Conservation (phyloP, 495 filamentous ascomycete genomes). For the Aspergillus sparsus region DNA sequence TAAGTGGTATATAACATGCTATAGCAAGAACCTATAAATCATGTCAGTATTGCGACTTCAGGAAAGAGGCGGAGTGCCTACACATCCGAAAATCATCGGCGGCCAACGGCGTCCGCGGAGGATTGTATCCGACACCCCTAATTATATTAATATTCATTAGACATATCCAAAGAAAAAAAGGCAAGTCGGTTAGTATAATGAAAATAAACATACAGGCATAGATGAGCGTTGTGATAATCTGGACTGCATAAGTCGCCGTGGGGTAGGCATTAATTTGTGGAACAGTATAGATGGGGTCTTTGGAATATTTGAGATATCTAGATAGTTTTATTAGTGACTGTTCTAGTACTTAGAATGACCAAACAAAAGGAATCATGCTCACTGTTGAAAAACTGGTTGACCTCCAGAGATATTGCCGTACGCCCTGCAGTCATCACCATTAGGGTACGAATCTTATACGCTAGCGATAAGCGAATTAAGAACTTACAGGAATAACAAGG, state of each 20-base stretch:
- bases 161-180: neutral
- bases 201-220: conserved; percentile 40
- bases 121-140: conserved; percentile 51
- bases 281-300: conserved; percentile 40
- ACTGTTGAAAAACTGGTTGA: conserved; percentile 45
- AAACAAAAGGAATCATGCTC: conserved; percentile 8
- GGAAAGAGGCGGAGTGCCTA: conserved; percentile 20
- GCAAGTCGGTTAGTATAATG: neutral
- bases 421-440: conserved; percentile 6
- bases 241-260: conserved; percentile 48
- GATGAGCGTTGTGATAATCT: conserved; percentile 48
- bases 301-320: conserved; percentile 43
- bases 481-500: conserved; percentile 43
- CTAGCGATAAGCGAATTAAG: too few species aligned
- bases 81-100: conserved; percentile 52
- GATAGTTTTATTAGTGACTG: neutral
- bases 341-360: neutral
- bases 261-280: conserved; percentile 48
- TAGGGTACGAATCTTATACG: neutral
- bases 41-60: neutral
- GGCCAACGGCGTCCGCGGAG: conserved; percentile 58
- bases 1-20: conserved; percentile 39
- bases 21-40: conserved; percentile 36
- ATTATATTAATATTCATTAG: neutral
- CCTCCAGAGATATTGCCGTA: conserved; percentile 42